These are phyloP conservation scores for Pyronema omphalodes DNA, from an alignment of 495 filamentous ascomycete species.

Conservation along the genomic window DNA sequence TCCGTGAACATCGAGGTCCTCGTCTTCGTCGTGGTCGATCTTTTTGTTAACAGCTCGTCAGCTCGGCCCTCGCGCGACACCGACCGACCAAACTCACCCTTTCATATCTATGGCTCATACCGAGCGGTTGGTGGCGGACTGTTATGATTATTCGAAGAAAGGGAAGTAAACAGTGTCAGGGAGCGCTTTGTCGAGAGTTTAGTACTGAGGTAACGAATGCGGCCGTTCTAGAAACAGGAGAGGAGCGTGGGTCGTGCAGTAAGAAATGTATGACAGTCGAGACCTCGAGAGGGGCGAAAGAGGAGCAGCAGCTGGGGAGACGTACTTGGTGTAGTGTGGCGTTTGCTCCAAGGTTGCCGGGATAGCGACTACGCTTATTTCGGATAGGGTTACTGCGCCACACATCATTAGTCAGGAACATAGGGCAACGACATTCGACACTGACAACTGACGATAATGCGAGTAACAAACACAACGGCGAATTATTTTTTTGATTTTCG, in stretches of 20 bases:
- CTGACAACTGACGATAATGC: not conserved
- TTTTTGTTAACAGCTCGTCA: not conserved
- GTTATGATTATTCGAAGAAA: not conserved
- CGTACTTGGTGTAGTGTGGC: not conserved
- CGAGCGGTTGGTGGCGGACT: not conserved
- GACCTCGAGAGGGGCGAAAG: constrained; percentile 4
- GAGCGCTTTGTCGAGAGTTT: no score
- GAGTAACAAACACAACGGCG: no score
- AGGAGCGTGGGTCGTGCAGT: constrained; percentile 6
- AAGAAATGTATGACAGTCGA: constrained; percentile 9
- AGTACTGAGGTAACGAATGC: constrained; percentile 1
- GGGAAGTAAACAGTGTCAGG: not conserved
- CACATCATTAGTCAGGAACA: not conserved
- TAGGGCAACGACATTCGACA: not conserved
- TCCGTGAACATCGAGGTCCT: constrained; percentile 21
- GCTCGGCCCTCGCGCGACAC: constrained; percentile 4
- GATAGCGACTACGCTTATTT: constrained; percentile 1
- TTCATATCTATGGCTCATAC: constrained; percentile 22
- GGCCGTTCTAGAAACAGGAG: constrained; percentile 3
- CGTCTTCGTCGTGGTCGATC: constrained; percentile 14
- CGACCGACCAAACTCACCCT: constrained; percentile 10
- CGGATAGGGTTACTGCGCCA: constrained; percentile 9
- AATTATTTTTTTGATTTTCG: no score
- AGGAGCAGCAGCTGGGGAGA: not conserved
- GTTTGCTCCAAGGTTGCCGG: not conserved